Evolutionary conservation across 345 rosid genomes (phyloP).

Genomic region (Schrenkiella parvula): DNA sequence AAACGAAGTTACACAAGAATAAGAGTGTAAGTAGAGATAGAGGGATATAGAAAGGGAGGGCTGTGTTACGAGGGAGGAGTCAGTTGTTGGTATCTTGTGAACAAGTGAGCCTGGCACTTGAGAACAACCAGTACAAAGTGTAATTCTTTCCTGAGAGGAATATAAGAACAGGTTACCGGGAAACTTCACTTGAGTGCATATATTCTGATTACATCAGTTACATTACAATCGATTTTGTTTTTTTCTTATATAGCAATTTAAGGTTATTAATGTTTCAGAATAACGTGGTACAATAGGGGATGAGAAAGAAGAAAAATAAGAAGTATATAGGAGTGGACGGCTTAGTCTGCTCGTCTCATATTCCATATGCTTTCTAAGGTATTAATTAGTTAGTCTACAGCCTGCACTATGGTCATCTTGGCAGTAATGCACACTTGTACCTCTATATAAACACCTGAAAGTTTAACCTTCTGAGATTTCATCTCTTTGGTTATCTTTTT

Average conservation of each 20-base stretch:
- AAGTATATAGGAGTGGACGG: constrained; percentile 38
- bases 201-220: constrained; percentile 25
- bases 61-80: background rate
- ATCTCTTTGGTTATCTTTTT: constrained; percentile 23
- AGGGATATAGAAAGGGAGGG: background rate
- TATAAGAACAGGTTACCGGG: background rate
- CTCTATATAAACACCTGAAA: constrained; percentile 30
- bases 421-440: constrained; percentile 34
- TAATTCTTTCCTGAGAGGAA: background rate
- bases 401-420: constrained; percentile 31
- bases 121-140: constrained; percentile 2
- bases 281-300: constrained; percentile 23
- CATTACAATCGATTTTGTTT: constrained; percentile 2
- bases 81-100: background rate
- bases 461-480: constrained; percentile 27
- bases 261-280: constrained; percentile 22
- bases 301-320: constrained; percentile 30
- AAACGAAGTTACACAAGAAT: background rate
- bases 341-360: constrained; percentile 27
- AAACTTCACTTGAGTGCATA: constrained; percentile 7
- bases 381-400: constrained; percentile 31
- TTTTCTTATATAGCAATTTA: background rate
- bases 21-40: background rate
- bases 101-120: background rate
- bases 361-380: constrained; percentile 36